These are phyloP conservation scores for Sesbania bispinosa DNA, from an alignment of 306 rosid genomes.

Conservation along the genomic window DNA sequence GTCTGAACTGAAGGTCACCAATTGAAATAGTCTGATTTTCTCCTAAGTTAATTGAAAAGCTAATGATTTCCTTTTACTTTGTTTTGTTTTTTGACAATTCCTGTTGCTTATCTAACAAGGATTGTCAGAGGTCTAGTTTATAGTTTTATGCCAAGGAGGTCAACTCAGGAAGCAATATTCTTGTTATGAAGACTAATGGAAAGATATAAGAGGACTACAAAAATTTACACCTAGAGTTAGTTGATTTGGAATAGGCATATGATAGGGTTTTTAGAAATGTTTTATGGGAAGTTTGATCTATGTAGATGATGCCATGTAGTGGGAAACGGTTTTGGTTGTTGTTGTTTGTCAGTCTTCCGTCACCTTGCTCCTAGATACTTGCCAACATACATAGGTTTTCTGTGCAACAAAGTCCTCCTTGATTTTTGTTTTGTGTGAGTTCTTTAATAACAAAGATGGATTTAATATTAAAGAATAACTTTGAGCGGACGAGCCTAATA, in stretches of 20 bases:
- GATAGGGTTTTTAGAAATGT: too few species aligned
- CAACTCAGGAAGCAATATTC: too few species aligned
- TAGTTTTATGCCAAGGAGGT: too few species aligned
- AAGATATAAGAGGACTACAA: too few species aligned
- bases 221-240: too few species aligned
- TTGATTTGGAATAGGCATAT: too few species aligned
- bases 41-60: neutral
- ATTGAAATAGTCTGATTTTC: neutral
- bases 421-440: neutral
- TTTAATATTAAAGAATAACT: neutral
- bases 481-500: neutral
- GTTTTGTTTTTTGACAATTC: neutral
- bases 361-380: neutral
- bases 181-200: too few species aligned
- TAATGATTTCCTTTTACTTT: neutral
- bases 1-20: neutral
- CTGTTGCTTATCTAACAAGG: neutral
- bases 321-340: too few species aligned
- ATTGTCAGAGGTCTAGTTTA: neutral
- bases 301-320: too few species aligned
- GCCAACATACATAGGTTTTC: neutral
- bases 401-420: neutral
- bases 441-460: neutral
- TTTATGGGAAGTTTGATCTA: too few species aligned
- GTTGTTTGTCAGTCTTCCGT: neutral